A percentile compares a stretch with the other conserved stretches of the same genome.
Evolutionary conservation across 768 basidiomycete species (phyloP).

Genomic region (Clathrus columnatus): DNA sequence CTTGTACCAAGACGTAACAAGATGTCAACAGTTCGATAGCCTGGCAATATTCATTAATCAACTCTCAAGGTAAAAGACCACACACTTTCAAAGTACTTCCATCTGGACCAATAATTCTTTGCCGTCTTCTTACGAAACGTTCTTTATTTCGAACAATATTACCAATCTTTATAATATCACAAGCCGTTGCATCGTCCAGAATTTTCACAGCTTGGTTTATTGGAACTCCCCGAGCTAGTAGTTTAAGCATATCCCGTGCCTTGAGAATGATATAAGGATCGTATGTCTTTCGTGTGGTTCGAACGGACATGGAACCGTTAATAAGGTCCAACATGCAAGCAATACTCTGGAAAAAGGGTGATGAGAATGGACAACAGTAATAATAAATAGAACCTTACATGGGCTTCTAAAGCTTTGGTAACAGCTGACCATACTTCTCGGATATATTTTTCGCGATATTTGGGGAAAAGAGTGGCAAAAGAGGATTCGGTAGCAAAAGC

Average conservation of each 20-base stretch:
- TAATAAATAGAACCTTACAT: conserved; percentile 40
- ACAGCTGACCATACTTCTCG: conserved; percentile 92
- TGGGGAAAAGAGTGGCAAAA: conserved; percentile 96
- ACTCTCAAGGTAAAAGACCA: conserved; percentile 15
- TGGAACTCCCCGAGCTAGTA: conserved; percentile 87
- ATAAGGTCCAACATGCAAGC: conserved; percentile 90
- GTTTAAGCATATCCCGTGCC: conserved; percentile 91
- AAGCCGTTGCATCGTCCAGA: conserved; percentile 80
- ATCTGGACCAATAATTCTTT: conserved; percentile 94
- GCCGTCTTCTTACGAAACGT: conserved; percentile 89
- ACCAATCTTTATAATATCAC: conserved; percentile 98
- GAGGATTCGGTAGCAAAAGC: conserved; percentile 93
- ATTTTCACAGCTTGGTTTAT: conserved; percentile 81
- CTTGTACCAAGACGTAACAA: conserved; percentile 97
- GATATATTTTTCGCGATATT: conserved; percentile 95
- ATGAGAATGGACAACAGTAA: conserved; percentile 4
- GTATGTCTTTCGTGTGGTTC: conserved; percentile 92
- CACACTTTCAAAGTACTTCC: conserved; percentile 96
- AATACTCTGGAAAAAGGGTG: conserved; percentile 48
- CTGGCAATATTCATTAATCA: conserved; percentile 30
- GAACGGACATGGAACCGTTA: conserved; percentile 95
- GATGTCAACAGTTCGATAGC: conserved; percentile 94
- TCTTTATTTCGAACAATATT: conserved; percentile 92
- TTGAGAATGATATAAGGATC: conserved; percentile 96
- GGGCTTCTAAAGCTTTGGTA: conserved; percentile 70